Conservation (phyloP, 345 rosid genomes). For the Brassica carinata region DNA sequence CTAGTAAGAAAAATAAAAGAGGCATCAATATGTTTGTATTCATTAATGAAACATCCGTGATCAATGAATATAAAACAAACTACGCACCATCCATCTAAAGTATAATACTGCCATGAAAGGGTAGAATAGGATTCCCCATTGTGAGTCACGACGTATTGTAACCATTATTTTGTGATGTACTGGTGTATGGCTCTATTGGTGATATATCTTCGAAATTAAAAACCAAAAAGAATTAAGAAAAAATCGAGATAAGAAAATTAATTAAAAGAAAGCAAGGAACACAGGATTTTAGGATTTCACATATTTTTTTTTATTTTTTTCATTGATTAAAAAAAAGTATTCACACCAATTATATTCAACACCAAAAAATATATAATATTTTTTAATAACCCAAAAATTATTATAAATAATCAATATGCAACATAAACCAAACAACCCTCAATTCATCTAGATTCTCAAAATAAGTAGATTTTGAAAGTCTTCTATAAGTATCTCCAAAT, state of each 20-base stretch:
- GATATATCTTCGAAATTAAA: slow-evolving; percentile 1
- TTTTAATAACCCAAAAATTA: background rate
- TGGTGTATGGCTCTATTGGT: slow-evolving; percentile 20
- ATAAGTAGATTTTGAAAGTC: background rate
- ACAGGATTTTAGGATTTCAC: slow-evolving; percentile 21
- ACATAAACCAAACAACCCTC: background rate
- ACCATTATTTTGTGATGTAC: slow-evolving; percentile 30
- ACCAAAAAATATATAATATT: background rate
- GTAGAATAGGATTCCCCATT: slow-evolving; percentile 41
- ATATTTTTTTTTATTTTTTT: too few species aligned
- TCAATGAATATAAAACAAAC: slow-evolving; percentile 31
- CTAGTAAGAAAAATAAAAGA: background rate
- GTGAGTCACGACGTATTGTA: slow-evolving; percentile 30
- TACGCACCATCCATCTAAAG: slow-evolving; percentile 33
- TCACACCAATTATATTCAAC: too few species aligned
- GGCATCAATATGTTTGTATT: background rate
- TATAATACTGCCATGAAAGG: slow-evolving; percentile 28
- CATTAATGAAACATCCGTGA: slow-evolving; percentile 21
- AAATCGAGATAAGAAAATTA: background rate
- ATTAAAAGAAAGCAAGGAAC: background rate
- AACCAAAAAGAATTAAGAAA: background rate
- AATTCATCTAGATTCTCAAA: background rate
- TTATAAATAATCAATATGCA: background rate
- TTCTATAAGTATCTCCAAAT: slow-evolving; percentile 10
- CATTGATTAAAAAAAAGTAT: too few species aligned